phyloP scores from a whole-genome alignment of 345 rosid genomes.

The Alliaria petiolata region DNA sequence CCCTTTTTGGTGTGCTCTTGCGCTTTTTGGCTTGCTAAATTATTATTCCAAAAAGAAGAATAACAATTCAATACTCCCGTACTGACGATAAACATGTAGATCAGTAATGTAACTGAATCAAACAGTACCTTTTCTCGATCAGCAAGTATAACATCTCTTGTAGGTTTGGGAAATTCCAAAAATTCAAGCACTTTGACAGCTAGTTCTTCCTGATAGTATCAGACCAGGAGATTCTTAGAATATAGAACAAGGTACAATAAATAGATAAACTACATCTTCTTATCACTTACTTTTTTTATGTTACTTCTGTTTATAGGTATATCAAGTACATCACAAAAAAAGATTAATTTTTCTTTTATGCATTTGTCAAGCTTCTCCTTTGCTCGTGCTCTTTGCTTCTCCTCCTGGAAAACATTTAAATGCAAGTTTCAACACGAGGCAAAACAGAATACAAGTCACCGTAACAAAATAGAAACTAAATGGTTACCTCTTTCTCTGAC shows the following conservation, averaged over 20 bases:
- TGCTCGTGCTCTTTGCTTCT: constrained; percentile 69
- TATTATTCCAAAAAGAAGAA: constrained; percentile 1
- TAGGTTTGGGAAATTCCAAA: constrained; percentile 83
- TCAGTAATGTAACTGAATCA: constrained; percentile 6
- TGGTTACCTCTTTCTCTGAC: constrained; percentile 76
- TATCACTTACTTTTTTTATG: constrained; percentile 57
- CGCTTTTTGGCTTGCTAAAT: constrained; percentile 71
- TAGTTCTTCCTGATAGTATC: constrained; percentile 64
- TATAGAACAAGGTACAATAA: constrained; percentile 4
- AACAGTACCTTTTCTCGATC: constrained; percentile 71
- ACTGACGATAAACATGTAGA: not conserved
- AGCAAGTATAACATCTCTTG: constrained; percentile 74
- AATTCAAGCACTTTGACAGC: constrained; percentile 83
- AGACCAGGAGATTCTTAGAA: constrained; percentile 1
- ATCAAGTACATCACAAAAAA: constrained; percentile 88
- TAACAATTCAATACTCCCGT: constrained; percentile 12
- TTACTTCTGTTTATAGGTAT: constrained; percentile 63
- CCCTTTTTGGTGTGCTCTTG: constrained; percentile 38
- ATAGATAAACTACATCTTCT: not conserved
- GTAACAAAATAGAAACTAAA: not conserved
- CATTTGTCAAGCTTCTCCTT: constrained; percentile 93
- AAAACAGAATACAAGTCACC: constrained; percentile 1
- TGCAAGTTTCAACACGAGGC: constrained; percentile 2
- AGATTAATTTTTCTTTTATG: constrained; percentile 74
- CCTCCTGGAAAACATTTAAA: constrained; percentile 37